These are phyloP conservation scores for Bathelium albidoporum DNA, from an alignment of 495 filamentous ascomycete species.

Conservation along the genomic window DNA sequence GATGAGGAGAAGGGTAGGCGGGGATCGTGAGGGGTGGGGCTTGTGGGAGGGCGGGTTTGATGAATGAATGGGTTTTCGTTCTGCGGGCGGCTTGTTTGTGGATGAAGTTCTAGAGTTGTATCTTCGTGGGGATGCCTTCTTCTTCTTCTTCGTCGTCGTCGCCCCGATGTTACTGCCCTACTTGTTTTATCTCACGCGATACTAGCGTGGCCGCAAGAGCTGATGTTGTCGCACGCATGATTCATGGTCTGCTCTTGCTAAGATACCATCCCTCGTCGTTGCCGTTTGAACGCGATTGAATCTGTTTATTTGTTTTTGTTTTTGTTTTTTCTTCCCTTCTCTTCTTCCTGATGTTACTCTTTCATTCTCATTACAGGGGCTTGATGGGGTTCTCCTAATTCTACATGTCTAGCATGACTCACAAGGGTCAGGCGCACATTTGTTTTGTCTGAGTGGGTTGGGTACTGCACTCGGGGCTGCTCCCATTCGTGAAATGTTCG, in stretches of 20 bases:
- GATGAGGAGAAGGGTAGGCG: constrained; percentile 4
- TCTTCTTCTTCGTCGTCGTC: no score
- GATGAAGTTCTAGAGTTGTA: neutral
- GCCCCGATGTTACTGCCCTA: no score
- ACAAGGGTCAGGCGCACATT: no score
- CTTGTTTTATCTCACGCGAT: no score
- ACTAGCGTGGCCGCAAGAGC: no score
- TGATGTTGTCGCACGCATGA: neutral
- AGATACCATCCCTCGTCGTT: constrained; percentile 2
- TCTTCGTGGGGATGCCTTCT: no score
- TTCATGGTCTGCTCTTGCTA: neutral
- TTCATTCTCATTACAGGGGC: no score
- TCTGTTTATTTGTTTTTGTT: neutral
- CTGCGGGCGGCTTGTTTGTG: neutral
- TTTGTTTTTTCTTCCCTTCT: neutral
- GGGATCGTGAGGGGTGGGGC: neutral
- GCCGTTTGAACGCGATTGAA: no score
- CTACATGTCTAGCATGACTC: neutral
- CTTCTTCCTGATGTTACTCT: neutral
- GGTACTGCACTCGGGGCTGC: no score
- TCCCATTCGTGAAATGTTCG: neutral
- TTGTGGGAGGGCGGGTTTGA: neutral
- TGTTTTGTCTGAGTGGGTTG: no score
- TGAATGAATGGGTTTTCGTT: neutral
- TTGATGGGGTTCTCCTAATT: neutral